Evolutionary conservation across 2,329 filamentous ascomycete species (phyloP), one percentile per base, ranked within the genome.

Genomic region (Neurospora sp.): DNA sequence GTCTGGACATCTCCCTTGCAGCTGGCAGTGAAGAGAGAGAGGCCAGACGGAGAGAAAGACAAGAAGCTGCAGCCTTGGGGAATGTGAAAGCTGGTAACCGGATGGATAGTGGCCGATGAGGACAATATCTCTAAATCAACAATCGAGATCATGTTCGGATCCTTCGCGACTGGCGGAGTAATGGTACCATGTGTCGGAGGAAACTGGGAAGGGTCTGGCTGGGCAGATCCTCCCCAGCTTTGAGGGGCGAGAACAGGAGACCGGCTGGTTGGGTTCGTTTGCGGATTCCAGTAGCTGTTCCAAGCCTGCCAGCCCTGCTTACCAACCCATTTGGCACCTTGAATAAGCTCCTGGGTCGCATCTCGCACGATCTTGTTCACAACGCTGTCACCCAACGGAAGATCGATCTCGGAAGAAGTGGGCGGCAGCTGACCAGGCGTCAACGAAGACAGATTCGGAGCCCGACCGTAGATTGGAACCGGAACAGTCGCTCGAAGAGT

Each of bases 1-100:
- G 89, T 91, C 76, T 93, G 91, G 6, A 92, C 86, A 76, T 96
- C 93, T n/a, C 92, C 92, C 78, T 93, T 94, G 76, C 86, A 91
- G 79, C 91, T 95, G 7, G 91, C 91, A 0, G 91, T 93, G 79
- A 96, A 90, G 11, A 96, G 83, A 68, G 87, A 88, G 36, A 94
- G 79, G 0, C 91, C 92, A 7, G 87, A 88, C 0, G 92, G 91
- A 1, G 92, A 89, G 73, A 96, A 91, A 0, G 91, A 93, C 39
- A 96, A 78, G 77, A 92, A 93, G 77, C 92, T 95, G 78, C 92
- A 95, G 9, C 93, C 93, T 17, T 91, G 85, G 0, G 89, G 87
- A 1, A 90, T 84, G 38, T 86, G 84, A 75, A 96, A 94, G 0
- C 91, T 93, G 2, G 90, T 87, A 66, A 92, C 78, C 0, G 91